These are phyloP conservation scores for Vitis amurensis DNA, from an alignment of 164 flowering plant species.

Conservation along the genomic window DNA sequence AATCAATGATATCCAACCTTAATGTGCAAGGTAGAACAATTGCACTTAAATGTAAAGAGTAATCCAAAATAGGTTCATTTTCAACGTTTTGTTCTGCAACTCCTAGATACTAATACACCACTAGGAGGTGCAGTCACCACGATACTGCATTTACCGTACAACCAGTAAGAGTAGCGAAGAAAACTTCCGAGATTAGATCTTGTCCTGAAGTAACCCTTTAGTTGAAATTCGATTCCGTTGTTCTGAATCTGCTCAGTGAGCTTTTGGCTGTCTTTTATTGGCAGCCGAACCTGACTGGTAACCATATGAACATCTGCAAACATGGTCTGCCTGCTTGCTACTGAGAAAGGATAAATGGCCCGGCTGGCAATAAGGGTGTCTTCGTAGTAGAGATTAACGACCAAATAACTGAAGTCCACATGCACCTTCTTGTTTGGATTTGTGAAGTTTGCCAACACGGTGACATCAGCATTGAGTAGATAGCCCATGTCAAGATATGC, in stretches of 20 bases:
- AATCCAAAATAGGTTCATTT: neutral
- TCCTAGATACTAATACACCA: constrained; percentile 42
- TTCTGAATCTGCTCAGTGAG: constrained; percentile 38
- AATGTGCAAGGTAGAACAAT: too few relatives aligned
- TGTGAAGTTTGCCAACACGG: constrained; percentile 65
- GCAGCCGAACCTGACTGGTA: constrained; percentile 59
- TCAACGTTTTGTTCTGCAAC: constrained; percentile 56
- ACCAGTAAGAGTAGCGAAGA: constrained; percentile 54
- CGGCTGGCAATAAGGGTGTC: constrained; percentile 46
- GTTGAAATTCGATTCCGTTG: constrained; percentile 32
- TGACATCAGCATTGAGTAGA: constrained; percentile 67
- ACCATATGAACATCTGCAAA: constrained; percentile 48
- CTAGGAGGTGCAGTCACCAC: constrained; percentile 51
- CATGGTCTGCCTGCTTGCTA: constrained; percentile 22
- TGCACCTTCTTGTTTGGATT: constrained; percentile 68
- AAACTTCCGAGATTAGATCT: constrained; percentile 51
- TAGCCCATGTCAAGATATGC: constrained; percentile 76
- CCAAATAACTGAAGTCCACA: constrained; percentile 52
- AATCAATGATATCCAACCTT: too few relatives aligned
- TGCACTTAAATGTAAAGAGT: too few relatives aligned
- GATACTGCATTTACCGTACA: constrained; percentile 45
- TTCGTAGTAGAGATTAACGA: constrained; percentile 52
- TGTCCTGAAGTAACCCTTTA: constrained; percentile 50
- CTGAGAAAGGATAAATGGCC: constrained; percentile 52
- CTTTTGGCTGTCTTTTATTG: constrained; percentile 18